phyloP scores from a whole-genome alignment of 768 basidiomycete genomes.

The Ramaria rubella region DNA sequence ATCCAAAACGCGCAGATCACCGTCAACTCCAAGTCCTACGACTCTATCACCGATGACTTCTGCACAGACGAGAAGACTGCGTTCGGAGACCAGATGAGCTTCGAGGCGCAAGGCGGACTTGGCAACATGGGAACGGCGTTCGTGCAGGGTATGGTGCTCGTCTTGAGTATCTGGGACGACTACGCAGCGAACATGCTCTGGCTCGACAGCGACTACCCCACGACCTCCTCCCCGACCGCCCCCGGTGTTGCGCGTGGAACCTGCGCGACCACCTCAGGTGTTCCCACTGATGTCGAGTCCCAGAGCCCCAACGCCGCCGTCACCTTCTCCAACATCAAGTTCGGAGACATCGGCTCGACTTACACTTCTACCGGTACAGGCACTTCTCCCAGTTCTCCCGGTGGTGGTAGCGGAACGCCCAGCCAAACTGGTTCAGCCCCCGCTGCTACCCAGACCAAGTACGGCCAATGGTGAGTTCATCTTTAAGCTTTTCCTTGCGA shows the following conservation, averaged over 20 bases:
- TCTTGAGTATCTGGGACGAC: constrained; percentile 50
- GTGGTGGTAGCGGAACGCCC: too few species aligned
- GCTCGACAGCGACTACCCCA: constrained; percentile 48
- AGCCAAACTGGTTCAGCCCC: too few species aligned
- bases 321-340: constrained; percentile 50
- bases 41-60: constrained; percentile 45
- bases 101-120: constrained; percentile 37
- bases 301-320: constrained; percentile 35
- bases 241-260: constrained; percentile 43
- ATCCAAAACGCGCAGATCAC: constrained; percentile 44
- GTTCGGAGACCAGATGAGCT: constrained; percentile 40
- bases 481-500: too few species aligned
- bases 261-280: constrained; percentile 43
- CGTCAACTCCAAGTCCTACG: constrained; percentile 35
- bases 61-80: constrained; percentile 40
- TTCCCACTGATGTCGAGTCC: constrained; percentile 38
- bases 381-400: too few species aligned
- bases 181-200: constrained; percentile 50
- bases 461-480: too few species aligned
- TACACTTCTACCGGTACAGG: too few species aligned
- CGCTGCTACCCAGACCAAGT: too few species aligned
- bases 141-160: constrained; percentile 40
- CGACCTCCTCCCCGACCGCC: constrained; percentile 25
- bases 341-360: constrained; percentile 44
- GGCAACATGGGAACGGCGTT: constrained; percentile 30